These are phyloP conservation scores for Coemansia sp. DNA, from an alignment of 192 early-diverging fungal species.

Conservation along the genomic window DNA sequence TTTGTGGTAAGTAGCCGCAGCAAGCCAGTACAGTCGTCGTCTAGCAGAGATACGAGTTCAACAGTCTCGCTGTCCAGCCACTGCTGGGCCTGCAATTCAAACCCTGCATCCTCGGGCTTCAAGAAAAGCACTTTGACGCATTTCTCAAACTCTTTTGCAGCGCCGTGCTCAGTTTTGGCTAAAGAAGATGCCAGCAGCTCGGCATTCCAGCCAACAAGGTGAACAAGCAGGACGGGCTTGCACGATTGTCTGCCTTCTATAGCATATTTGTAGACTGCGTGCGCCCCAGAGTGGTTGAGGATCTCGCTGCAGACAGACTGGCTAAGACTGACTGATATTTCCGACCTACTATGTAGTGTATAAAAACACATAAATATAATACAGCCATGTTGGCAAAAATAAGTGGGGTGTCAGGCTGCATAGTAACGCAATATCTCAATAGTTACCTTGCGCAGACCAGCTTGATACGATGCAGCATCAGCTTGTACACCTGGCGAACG, in stretches of 20 bases:
- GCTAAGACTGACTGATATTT: constrained; percentile 13
- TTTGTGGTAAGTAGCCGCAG: constrained; percentile 13
- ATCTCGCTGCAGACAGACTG: constrained; percentile 38
- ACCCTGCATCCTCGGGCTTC: neutral
- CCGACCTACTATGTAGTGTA: neutral
- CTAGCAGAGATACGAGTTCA: constrained; percentile 36
- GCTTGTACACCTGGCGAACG: constrained; percentile 15
- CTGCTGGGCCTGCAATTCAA: constrained; percentile 21
- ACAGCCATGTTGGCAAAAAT: no score
- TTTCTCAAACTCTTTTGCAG: constrained; percentile 9
- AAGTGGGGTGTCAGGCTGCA: neutral
- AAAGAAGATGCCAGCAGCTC: constrained; percentile 16
- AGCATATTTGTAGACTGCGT: constrained; percentile 50
- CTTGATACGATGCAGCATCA: constrained; percentile 18
- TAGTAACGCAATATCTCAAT: neutral
- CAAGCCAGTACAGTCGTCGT: constrained; percentile 30
- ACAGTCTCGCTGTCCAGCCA: constrained; percentile 29
- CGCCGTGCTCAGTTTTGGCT: neutral
- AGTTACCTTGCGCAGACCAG: constrained; percentile 7
- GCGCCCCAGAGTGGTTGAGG: constrained; percentile 40
- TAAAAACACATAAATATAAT: no score
- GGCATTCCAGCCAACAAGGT: constrained; percentile 48
- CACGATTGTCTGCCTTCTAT: constrained; percentile 38
- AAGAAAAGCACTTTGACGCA: constrained; percentile 38
- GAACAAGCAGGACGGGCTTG: constrained; percentile 27